Evolutionary conservation across 345 rosid genomes (phyloP).

Genomic region (Aquilaria sinensis): DNA sequence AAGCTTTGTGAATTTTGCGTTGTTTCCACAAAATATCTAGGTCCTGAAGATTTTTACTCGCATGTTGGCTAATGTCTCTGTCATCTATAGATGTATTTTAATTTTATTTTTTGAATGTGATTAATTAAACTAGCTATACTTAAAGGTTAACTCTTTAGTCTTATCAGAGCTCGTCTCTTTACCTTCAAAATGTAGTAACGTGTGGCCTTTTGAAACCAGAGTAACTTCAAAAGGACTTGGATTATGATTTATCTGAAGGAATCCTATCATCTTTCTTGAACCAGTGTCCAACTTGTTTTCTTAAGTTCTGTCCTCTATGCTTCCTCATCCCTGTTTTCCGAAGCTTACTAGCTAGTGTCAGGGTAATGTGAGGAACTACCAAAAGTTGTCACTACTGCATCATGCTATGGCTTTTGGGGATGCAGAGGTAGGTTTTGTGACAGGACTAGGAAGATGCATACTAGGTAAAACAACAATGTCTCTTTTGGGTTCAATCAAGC

Average conservation of each 20-base stretch:
- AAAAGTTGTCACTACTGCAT: conserved; percentile 17
- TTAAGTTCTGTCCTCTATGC: conserved; percentile 19
- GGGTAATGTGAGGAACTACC: conserved; percentile 30
- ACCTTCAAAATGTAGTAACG: too few species aligned
- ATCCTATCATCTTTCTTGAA: conserved; percentile 26
- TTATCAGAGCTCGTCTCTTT: too few species aligned
- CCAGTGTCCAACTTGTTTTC: conserved; percentile 40
- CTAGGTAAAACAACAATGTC: conserved; percentile 56
- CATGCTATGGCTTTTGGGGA: conserved; percentile 29
- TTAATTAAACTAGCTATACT: too few species aligned
- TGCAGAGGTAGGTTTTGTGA: conserved; percentile 14
- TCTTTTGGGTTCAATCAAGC: conserved; percentile 60
- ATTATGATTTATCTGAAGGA: conserved; percentile 14
- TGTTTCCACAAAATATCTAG: too few species aligned
- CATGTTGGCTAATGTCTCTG: too few species aligned
- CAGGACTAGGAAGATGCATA: conserved; percentile 58
- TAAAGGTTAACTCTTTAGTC: too few species aligned
- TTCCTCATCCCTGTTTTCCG: conserved; percentile 22
- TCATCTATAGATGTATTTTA: too few species aligned
- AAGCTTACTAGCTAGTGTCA: conserved; percentile 10
- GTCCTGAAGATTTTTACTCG: too few species aligned
- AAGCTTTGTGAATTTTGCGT: too few species aligned
- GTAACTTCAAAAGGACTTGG: too few species aligned
- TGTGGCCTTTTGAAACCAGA: too few species aligned
- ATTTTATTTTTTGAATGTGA: too few species aligned